Base-by-base conservation (phyloP, 2,329 filamentous ascomycete genomes). In the Clarireedia monteithiana region DNA sequence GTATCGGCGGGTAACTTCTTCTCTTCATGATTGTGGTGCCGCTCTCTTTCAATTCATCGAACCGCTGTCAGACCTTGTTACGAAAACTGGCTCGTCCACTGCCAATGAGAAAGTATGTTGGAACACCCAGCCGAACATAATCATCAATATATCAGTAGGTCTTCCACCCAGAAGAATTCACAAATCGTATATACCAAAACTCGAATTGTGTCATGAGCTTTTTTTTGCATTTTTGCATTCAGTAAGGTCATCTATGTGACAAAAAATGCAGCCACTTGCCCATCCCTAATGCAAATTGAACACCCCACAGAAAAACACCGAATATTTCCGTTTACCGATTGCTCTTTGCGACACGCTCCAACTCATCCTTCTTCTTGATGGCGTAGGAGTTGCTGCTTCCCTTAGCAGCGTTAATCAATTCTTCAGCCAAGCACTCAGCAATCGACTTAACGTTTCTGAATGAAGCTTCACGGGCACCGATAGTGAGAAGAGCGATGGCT, bases 281-380 rank as follows among this genome's bases (percentile, higher is more conserved):
- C 61, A 61, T 63, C 62, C 63, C 58, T 60, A 64, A 66, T 60
- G 62, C 63, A 68, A 66, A 64, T 61, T 58, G 60, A 68, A 67
- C 63, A 64, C 65, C 63, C 63, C 65, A 67, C 59, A 49, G 48
- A 55, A 58, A 58, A 55, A 61, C 57, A 57, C 59, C 64, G 6
- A 50, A 50, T 56, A 42, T 56, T 26, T 46, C 51, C 50, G 44
- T 91, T 91, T 97, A 99, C 88, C 94, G 89, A 88, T 99, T 99
- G 85, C 85, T 90, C 90, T 99, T 99, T 81, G 94, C 94, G 72
- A 99, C 94, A 94, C 94, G 94, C 88, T 99, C 94, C 82, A 99
- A 80, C 88, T 99, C 95, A 79, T 99, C 94, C 92, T 99, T 99
- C 91, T 99, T 99, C 91, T 99, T 99, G 87, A 99, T 99, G 73